Percentiles rank a stretch among this genome's conserved stretches.
Conservation (phyloP, 225 moss, liverwort and hornwort genomes). For the Thuidium tamariscinum region DNA sequence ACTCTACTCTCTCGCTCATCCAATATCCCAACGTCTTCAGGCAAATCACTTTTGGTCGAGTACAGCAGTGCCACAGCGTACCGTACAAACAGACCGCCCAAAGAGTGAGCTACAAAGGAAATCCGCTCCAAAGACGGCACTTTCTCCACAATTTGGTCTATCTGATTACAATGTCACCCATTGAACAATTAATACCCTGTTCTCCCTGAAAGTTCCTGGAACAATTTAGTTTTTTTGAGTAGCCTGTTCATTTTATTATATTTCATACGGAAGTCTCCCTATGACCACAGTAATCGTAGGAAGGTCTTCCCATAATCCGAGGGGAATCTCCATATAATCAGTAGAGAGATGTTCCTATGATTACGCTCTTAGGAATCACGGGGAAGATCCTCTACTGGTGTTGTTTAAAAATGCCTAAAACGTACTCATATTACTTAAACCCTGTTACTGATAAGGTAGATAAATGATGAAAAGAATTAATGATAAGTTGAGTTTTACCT, state of each 20-base stretch:
- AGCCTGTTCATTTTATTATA: background rate
- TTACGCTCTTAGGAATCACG: background rate
- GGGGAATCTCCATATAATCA: background rate
- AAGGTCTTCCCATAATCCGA: background rate
- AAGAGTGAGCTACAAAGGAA: slow-evolving; percentile 84
- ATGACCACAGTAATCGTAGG: background rate
- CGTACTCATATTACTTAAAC: background rate
- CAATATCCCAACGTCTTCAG: background rate
- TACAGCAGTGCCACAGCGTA: slow-evolving; percentile 69
- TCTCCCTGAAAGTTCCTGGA: background rate
- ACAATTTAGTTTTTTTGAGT: background rate
- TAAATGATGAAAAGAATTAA: background rate
- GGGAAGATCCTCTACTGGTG: background rate
- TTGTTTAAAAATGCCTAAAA: background rate
- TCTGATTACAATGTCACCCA: slow-evolving; percentile 15
- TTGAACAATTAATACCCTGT: background rate
- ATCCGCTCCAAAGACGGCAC: slow-evolving; percentile 72
- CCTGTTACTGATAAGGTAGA: background rate
- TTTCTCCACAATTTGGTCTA: slow-evolving; percentile 52
- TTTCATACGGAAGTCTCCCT: background rate
- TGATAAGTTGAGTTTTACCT: slow-evolving; percentile 10
- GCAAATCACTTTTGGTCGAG: slow-evolving; percentile 10
- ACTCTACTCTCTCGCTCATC: slow-evolving; percentile 39
- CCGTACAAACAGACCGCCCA: slow-evolving; percentile 83
- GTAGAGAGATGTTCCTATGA: background rate